Evolutionary conservation across 2,329 filamentous ascomycete genomes (phyloP).

Genomic region (Raffaelea ambrosiae): DNA sequence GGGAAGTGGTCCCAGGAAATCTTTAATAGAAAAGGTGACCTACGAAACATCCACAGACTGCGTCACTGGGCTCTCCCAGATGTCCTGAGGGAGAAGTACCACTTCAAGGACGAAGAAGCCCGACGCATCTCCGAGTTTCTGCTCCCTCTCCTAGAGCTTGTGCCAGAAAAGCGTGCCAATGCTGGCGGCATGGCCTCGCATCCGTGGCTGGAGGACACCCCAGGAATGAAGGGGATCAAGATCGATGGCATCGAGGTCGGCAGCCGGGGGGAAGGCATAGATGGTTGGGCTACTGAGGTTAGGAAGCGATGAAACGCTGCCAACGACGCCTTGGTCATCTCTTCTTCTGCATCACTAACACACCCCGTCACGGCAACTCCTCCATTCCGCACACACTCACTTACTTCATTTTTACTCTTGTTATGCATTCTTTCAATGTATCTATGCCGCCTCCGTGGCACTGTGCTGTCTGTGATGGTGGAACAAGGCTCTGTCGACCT

Average conservation of each 20-base stretch:
- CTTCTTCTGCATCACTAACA: too few relatives aligned
- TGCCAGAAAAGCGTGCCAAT: constrained; percentile 84
- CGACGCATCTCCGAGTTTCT: constrained; percentile 75
- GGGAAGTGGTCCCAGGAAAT: constrained; percentile 99
- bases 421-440: too few relatives aligned
- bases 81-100: constrained; percentile 92
- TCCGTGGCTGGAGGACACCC: constrained; percentile 72
- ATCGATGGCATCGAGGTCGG: constrained; percentile 69
- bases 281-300: constrained; percentile 85
- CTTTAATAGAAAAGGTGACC: constrained; percentile 94
- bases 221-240: constrained; percentile 75
- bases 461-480: too few relatives aligned
- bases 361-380: too few relatives aligned
- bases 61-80: constrained; percentile 94
- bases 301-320: constrained; percentile 38
- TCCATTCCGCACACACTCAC: too few relatives aligned
- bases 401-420: too few relatives aligned
- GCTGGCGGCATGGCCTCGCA: constrained; percentile 92
- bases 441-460: too few relatives aligned
- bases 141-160: constrained; percentile 80
- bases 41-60: constrained; percentile 93
- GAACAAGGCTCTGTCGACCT: too few relatives aligned
- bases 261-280: constrained; percentile 81
- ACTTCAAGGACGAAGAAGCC: constrained; percentile 76
- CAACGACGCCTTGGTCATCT: too few relatives aligned